Evolutionary conservation across 2,329 filamentous ascomycete species (phyloP), one percentile per base, ranked within the genome.

Genomic region (Colletotrichum somersetense): DNA sequence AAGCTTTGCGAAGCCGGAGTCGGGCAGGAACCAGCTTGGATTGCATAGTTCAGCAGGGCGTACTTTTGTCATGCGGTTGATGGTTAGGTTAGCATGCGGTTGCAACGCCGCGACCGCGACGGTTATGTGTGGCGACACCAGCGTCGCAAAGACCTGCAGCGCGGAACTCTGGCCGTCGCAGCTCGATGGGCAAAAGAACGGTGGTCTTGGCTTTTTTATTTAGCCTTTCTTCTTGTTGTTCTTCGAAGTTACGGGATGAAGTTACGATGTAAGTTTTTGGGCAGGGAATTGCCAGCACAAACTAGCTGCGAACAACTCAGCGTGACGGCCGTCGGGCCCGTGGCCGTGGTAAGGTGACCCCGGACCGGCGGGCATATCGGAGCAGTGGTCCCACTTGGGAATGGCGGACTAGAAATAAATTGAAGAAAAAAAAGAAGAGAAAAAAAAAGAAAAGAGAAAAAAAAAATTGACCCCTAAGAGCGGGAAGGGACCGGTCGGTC

Each of bases 71-170:
- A 30, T 30, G 30, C 30, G 30, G 30, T 30, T 30, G 4, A 5
- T 30, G 30, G 3, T 30, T 30, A 4, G 30, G 35, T 2, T 10
- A 2, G 35, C 35, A 11, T 26, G 35, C 8, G 11, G 35, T 14
- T 16, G 38, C 11, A 40, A 14, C 11, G 11, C 2, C 38, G 12
- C 20, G 26, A 20, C 35, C 0, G 11, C 35, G 35, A 38, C 8
- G 35, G 35, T 38, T 4, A 30, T 30, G 30, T 3, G 8, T 3
- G 11, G 35, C 35, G 38, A 62, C 35, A 14, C 2, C 57, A 42
- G 67, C 66, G 67, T 71, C 50, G 62, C 38, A 57, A 53, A 44
- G 33, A 68, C 42, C 59, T 52, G 66, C 57, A 58, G 64, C 33
- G 66, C 42, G 64, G 66, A 58, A 62, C 44, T 30, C 16, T 46